A percentile compares a stretch with the other conserved stretches of the same genome.
Evolutionary conservation across 2,329 filamentous ascomycete species (phyloP).

Genomic region (Fonsecaea multimorphosa): DNA sequence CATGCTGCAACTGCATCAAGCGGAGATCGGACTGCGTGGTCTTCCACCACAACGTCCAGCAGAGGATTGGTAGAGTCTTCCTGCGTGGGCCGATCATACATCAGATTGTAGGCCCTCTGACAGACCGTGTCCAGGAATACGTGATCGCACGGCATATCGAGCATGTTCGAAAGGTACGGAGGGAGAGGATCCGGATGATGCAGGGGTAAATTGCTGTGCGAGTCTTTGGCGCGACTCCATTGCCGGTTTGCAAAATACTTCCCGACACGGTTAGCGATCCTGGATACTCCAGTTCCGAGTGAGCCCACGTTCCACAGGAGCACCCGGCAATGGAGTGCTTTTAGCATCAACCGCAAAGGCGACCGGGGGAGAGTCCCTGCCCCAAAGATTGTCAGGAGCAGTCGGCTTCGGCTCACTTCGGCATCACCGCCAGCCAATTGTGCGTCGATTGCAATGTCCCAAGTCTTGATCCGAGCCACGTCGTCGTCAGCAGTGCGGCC

Average conservation of each 20-base stretch:
- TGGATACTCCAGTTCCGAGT: constrained; percentile 68
- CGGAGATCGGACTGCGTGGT: constrained; percentile 81
- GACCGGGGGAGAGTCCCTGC: constrained; percentile 86
- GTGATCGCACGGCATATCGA: constrained; percentile 80
- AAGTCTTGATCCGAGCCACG: constrained; percentile 83
- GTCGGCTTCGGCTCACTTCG: constrained; percentile 84
- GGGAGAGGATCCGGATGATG: constrained; percentile 72
- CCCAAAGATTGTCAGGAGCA: constrained; percentile 84
- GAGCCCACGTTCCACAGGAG: constrained; percentile 80
- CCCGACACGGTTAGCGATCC: constrained; percentile 71
- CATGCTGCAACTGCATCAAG: constrained; percentile 90
- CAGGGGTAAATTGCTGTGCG: constrained; percentile 55
- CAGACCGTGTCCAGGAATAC: constrained; percentile 79
- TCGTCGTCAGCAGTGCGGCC: constrained; percentile 85
- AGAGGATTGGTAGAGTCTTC: constrained; percentile 69
- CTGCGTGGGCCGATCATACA: constrained; percentile 80
- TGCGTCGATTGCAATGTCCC: constrained; percentile 90
- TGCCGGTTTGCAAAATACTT: constrained; percentile 74
- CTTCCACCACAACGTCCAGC: constrained; percentile 83
- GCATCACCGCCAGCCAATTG: constrained; percentile 89
- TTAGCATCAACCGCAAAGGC: constrained; percentile 83
- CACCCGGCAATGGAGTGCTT: constrained; percentile 88
- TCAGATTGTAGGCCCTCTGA: constrained; percentile 85
- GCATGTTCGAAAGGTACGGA: constrained; percentile 74
- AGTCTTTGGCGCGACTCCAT: constrained; percentile 65